Evolutionary conservation across 2,329 filamentous ascomycete genomes (phyloP), one percentile per base, ranked within the genome.

Genomic region (Bimuria novae-zelandiae): DNA sequence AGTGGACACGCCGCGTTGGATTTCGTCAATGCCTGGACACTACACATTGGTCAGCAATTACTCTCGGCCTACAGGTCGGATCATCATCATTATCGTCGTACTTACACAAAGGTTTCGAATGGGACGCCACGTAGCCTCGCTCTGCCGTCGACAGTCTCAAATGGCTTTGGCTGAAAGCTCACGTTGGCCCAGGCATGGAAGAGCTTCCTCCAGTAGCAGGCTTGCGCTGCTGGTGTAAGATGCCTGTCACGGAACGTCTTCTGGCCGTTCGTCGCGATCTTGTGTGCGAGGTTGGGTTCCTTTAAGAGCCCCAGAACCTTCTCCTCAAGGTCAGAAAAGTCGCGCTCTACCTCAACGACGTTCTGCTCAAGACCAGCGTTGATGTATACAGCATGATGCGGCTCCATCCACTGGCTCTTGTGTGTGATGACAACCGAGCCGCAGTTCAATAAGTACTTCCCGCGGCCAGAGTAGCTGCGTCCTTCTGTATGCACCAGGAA

Each of bases 381-480:
- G 10, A 53, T 23, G 12, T 56, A 52, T 19, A 61, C 49, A 43
- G 58, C 41, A 1, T 56, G 54, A 27, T 62, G 54, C 22, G 51
- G 56, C 42, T 64, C 51, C 5, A 61, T 49, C 56, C 60, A 64
- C 17, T 61, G 46, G 29, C 49, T 44, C 42, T 59, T 61, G 33
- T 64, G 60, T 35, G 43, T 52, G 49, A 63, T 49, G 16, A 56
- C 30, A 2, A 64, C 49, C 14, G 60, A 64, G n/a, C 45, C 51
- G 61, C 79, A 82, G 56, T 78, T 79, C 27, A 80, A 74, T 1
- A 80, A 68, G 53, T 82, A 82, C 60, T 81, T 81, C 14, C 78
- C 73, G 2, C 76, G 73, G 1, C 79, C 79, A 3, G 79, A 82
- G 65, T 80, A 82, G 46, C 54, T 58, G 7, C 56, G 52, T 22